Conservation (phyloP, 768 basidiomycete genomes). For the Serpula lacrymans region DNA sequence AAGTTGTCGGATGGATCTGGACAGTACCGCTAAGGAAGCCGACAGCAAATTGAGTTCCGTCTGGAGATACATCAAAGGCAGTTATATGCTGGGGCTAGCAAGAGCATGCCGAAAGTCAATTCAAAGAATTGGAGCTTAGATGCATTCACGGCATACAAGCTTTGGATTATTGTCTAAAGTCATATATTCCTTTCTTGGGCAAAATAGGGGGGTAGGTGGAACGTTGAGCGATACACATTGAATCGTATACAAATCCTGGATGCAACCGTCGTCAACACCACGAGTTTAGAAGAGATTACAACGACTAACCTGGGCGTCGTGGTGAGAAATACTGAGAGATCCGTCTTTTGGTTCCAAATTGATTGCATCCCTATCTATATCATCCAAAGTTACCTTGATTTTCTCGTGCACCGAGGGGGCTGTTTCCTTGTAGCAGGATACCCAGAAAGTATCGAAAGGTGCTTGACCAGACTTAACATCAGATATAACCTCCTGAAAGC, state of each 20-base stretch:
- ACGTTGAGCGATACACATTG: constrained; percentile 49
- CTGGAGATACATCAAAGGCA: constrained; percentile 60
- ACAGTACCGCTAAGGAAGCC: constrained; percentile 62
- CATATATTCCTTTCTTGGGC: neutral
- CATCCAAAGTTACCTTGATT: constrained; percentile 50
- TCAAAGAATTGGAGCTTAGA: constrained; percentile 33
- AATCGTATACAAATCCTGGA: constrained; percentile 40
- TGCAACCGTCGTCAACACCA: constrained; percentile 4
- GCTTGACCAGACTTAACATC: constrained; percentile 61
- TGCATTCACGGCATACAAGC: constrained; percentile 44
- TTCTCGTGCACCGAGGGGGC: constrained; percentile 56
- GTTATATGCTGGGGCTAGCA: constrained; percentile 52
- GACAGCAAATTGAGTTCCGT: constrained; percentile 54
- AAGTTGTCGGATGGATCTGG: constrained; percentile 42
- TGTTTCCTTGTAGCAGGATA: constrained; percentile 63
- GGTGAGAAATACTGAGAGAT: constrained; percentile 37
- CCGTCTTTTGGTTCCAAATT: constrained; percentile 45
- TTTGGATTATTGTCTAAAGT: constrained; percentile 44
- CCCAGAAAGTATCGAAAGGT: constrained; percentile 63
- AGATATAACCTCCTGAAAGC: constrained; percentile 54
- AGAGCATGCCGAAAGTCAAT: neutral
- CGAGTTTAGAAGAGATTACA: neutral
- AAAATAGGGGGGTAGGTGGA: constrained; percentile 30
- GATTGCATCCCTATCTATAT: constrained; percentile 49
- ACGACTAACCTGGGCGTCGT: constrained; percentile 15